Conservation (phyloP, 257 asterid genomes). For the Solanum boliviense region DNA sequence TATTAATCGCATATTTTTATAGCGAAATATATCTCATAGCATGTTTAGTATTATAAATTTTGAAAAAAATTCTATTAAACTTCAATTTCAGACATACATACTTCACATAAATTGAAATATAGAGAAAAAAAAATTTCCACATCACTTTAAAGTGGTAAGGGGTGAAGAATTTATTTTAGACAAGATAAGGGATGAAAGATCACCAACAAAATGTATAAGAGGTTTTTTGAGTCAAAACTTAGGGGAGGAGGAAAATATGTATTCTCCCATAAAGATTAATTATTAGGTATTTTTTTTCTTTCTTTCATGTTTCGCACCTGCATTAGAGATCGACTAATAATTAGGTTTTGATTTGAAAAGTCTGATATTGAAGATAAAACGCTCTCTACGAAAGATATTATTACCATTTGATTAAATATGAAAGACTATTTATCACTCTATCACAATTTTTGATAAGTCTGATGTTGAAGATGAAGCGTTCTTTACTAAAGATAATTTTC, state of each 20-base stretch:
- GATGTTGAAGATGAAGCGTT: not conserved
- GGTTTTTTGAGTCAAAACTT: not conserved
- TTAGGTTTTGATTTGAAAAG: not conserved
- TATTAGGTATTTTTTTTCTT: not conserved
- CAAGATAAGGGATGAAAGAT: not conserved
- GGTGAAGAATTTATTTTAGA: not conserved
- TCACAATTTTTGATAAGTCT: not conserved
- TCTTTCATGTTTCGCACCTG: not conserved
- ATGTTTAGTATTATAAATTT: not conserved
- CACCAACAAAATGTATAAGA: not conserved
- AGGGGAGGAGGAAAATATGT: not conserved
- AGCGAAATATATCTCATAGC: not conserved
- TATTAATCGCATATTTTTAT: not conserved
- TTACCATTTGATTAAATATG: not conserved
- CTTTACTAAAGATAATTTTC: not conserved
- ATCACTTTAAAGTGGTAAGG: not conserved
- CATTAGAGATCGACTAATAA: not conserved
- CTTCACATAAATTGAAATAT: not conserved
- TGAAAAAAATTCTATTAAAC: fast-evolving
- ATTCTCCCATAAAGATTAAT: not conserved
- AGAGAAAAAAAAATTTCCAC: fast-evolving
- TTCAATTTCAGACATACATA: not conserved
- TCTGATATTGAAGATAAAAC: not conserved
- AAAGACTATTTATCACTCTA: not conserved
- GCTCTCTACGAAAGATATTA: fast-evolving